These are phyloP conservation scores for Alternaria sp. DNA, from an alignment of 2,329 filamentous ascomycete genomes.

Conservation along the genomic window DNA sequence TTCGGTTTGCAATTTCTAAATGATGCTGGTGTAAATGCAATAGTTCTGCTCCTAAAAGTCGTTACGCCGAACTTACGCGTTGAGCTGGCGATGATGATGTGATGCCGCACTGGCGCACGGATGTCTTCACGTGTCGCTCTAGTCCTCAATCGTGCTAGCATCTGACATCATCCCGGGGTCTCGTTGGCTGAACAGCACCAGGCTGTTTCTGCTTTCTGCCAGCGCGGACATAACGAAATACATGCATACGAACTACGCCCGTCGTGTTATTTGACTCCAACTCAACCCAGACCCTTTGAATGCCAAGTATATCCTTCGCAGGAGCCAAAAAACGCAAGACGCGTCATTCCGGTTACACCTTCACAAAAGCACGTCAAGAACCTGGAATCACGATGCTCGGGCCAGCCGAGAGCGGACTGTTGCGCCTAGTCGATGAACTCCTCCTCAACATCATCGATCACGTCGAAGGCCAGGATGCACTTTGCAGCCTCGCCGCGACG, in stretches of 20 bases:
- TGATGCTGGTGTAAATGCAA: not conserved
- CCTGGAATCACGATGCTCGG: constrained; percentile 20
- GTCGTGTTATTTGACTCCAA: not conserved
- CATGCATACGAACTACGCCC: not conserved
- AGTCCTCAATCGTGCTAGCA: not conserved
- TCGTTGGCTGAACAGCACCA: not conserved
- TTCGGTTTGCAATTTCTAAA: not conserved
- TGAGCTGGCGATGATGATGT: not conserved
- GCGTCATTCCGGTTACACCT: constrained; percentile 31
- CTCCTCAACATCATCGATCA: constrained; percentile 44
- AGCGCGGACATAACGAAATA: not conserved
- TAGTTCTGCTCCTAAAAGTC: too few species aligned
- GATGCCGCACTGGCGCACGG: not conserved
- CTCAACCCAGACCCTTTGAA: constrained; percentile 11
- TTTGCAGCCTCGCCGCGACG: constrained; percentile 40
- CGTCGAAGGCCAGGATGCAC: constrained; percentile 25
- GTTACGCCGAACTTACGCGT: too few species aligned
- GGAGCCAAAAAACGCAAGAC: constrained; percentile 39
- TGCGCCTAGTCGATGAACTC: constrained; percentile 43
- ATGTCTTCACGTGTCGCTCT: not conserved
- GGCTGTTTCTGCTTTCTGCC: not conserved
- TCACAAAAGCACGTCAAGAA: constrained; percentile 28
- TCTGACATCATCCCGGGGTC: constrained; percentile 6
- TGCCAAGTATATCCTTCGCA: constrained; percentile 28
- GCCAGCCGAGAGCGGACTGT: constrained; percentile 22